Evolutionary conservation across 345 rosid genomes (phyloP), one percentile per base, ranked within the genome.

Genomic region (Salix exigua): DNA sequence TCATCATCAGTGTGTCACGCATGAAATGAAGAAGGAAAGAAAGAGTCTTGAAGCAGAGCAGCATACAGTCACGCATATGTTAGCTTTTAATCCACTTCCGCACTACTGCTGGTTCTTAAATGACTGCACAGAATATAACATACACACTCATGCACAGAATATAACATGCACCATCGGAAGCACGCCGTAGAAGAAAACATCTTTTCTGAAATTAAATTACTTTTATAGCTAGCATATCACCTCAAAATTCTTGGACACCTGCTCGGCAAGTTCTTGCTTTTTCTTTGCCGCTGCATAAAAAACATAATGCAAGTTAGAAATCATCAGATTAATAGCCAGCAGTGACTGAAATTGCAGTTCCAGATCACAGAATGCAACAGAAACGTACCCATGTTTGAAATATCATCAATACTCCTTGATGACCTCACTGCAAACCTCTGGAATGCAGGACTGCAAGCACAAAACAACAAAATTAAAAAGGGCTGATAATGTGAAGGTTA

Each of bases 391-490:
- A 85, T 69, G 66, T 55, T 81, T 5, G 97, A 93, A 38, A 91
- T 62, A 71, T 91, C 89, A 68, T 91, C 96, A 12, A 93, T 87
- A 81, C 51, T 87, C 84, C 79, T 87, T 7, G 96, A 93, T 4
- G 96, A 91, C 82, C 92, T 89, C 73, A 93, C 97, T 26, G 97
- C 96, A 88, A 93, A 93, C 78, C 97, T 88, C 86, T 93, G 97
- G 77, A 93, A 93, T 68, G 96, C 82, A 78, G 81, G 96, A 79
- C 97, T 93, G 84, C 35, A 69, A 74, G 33, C 53, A 78, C 17
- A 42, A 55, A 44, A 62, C 12, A 63, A 62, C 23, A 10, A 37
- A 37, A 60, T 46, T 55, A 17, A 8, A 55, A 8, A 55, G 26
- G 28, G 28, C 4, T 16, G 5, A n/a, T 58, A 58, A 58, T 3